Evolutionary conservation across 129 eudicot species (phyloP).

Genomic region (Logfia minima): DNA sequence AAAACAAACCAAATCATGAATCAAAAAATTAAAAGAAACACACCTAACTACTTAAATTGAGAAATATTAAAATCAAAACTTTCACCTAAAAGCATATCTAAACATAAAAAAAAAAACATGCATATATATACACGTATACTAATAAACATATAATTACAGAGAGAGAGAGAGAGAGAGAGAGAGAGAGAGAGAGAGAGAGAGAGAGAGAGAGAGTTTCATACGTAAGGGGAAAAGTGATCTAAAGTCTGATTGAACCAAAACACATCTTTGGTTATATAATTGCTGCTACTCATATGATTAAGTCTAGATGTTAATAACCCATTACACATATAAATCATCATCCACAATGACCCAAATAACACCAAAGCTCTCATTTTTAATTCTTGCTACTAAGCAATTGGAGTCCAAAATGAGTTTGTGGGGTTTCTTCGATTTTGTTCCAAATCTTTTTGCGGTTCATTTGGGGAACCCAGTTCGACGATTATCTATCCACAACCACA

Average conservation of each 20-base stretch:
- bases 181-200: not conserved
- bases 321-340: slow-evolving; percentile 24
- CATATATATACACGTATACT: not conserved
- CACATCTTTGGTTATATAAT: slow-evolving; percentile 54
- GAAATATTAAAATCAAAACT: not conserved
- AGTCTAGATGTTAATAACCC: slow-evolving; percentile 44
- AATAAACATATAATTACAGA: not conserved
- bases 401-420: not conserved
- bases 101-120: not conserved
- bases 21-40: not conserved
- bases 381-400: not conserved
- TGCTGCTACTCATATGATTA: slow-evolving; percentile 30
- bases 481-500: not conserved
- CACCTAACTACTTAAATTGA: not conserved
- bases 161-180: not conserved
- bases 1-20: not conserved
- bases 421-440: slow-evolving; percentile 13
- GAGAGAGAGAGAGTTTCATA: slow-evolving; percentile 13
- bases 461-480: not conserved
- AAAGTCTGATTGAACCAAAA: slow-evolving; percentile 89
- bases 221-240: slow-evolving; percentile 84
- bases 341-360: slow-evolving; percentile 14
- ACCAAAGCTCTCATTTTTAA: slow-evolving; percentile 7
- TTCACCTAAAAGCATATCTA: not conserved
- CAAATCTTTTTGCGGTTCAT: slow-evolving; percentile 14